Evolutionary conservation across 106 monocot species (phyloP).

Genomic region (Dioscorea dumetorum): DNA sequence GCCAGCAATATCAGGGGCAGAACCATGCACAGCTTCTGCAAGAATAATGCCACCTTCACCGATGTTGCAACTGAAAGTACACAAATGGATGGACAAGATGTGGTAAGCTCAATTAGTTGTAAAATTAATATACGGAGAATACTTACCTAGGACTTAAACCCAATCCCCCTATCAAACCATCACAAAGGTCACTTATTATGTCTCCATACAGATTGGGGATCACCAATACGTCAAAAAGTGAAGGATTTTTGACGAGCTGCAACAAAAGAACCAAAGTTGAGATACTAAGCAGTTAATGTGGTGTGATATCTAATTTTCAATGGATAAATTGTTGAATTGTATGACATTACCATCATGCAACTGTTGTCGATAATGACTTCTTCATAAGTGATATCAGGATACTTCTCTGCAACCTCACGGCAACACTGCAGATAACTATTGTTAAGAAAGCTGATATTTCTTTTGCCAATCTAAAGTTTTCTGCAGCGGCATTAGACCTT

Average conservation of each 20-base stretch:
- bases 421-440: conserved; percentile 59
- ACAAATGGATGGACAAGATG: neutral
- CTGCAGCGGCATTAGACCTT: conserved; percentile 29
- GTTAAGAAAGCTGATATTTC: neutral
- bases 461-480: neutral
- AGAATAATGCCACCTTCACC: conserved; percentile 90
- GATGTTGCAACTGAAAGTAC: conserved; percentile 69
- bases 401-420: conserved; percentile 90
- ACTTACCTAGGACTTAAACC: conserved; percentile 86
- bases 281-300: neutral
- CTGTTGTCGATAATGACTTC: conserved; percentile 98
- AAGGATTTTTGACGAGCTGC: conserved; percentile 90
- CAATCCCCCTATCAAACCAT: conserved; percentile 90
- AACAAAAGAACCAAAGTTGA: neutral
- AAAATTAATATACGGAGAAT: neutral
- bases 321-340: neutral
- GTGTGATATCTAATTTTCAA: neutral
- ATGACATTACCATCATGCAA: conserved; percentile 78
- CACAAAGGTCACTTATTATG: conserved; percentile 97
- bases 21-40: conserved; percentile 96
- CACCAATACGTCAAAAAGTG: conserved; percentile 91
- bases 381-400: conserved; percentile 80
- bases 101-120: neutral
- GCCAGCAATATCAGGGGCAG: conserved; percentile 95
- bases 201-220: conserved; percentile 99